Conservation (phyloP, 306 rosid species). For the Canavalia gladiata region DNA sequence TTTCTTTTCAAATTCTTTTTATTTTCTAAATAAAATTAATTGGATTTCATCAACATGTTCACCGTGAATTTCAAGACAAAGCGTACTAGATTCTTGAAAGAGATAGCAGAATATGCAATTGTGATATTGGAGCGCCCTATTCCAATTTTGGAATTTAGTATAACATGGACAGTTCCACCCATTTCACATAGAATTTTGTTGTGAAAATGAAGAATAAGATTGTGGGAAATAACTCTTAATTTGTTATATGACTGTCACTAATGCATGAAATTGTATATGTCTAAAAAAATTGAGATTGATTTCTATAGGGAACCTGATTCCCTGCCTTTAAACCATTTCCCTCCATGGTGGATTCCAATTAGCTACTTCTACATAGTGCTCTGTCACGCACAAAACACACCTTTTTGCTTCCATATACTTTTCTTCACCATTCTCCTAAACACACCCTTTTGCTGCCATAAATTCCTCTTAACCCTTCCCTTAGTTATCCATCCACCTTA, state of each 20-base stretch:
- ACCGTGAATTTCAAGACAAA: conserved; percentile 5
- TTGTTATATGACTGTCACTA: background rate
- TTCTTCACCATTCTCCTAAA: conserved; percentile 19
- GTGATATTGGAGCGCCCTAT: background rate
- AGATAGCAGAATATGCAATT: conserved; percentile 19
- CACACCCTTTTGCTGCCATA: conserved; percentile 43
- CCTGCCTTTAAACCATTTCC: conserved; percentile 39
- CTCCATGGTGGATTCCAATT: conserved; percentile 52
- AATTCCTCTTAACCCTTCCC: conserved; percentile 36
- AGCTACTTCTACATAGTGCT: conserved; percentile 32
- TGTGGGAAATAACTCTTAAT: conserved; percentile 32
- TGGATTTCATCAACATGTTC: background rate
- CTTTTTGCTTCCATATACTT: conserved; percentile 40
- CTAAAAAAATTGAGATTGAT: background rate
- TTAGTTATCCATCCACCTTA: background rate
- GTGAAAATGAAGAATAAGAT: conserved; percentile 49
- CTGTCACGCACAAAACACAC: conserved; percentile 34
- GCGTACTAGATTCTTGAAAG: conserved; percentile 23
- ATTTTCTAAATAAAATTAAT: background rate
- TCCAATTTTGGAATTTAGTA: conserved; percentile 36
- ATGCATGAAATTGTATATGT: background rate
- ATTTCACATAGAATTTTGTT: conserved; percentile 38
- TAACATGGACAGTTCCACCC: conserved; percentile 27
- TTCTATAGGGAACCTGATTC: conserved; percentile 55
- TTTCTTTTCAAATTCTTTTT: background rate